A percentile compares a stretch with the other conserved stretches of the same genome.
Conservation (phyloP, 306 rosid genomes). For the Senna tora region DNA sequence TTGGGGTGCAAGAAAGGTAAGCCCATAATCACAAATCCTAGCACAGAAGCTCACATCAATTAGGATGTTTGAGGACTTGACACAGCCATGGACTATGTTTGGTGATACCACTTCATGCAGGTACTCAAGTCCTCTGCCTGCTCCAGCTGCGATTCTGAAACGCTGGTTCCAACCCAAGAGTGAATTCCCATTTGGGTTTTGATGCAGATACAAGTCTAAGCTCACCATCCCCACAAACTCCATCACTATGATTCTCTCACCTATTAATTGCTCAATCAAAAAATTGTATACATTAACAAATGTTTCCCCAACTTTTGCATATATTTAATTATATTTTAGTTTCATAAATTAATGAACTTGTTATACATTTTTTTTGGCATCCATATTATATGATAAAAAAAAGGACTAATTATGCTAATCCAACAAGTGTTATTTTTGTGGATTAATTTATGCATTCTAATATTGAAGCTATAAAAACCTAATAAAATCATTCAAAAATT, state of each 20-base stretch:
- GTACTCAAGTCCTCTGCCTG: conserved; percentile 78
- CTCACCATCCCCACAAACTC: conserved; percentile 64
- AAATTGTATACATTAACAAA: no score
- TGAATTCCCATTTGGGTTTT: conserved; percentile 60
- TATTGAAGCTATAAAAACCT: no score
- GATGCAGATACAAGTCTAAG: conserved; percentile 70
- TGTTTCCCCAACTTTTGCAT: no score
- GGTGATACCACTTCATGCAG: conserved; percentile 79
- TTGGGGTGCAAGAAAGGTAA: conserved; percentile 53
- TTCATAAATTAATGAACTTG: no score
- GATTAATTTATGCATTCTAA: no score
- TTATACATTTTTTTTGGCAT: no score
- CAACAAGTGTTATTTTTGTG: no score
- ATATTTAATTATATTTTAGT: no score
- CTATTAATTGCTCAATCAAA: no score
- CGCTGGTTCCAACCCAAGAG: conserved; percentile 66
- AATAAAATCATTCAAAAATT: no score
- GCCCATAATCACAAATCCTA: conserved; percentile 74
- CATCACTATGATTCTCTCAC: conserved; percentile 77
- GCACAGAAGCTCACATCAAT: conserved; percentile 63
- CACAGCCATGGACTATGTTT: conserved; percentile 75
- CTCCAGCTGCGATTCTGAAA: conserved; percentile 71
- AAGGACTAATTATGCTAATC: no score
- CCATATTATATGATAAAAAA: no score
- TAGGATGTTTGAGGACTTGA: conserved; percentile 71